Base-by-base conservation (phyloP, 169 alveolate genomes). In the Plasmodium vivax region DNA sequence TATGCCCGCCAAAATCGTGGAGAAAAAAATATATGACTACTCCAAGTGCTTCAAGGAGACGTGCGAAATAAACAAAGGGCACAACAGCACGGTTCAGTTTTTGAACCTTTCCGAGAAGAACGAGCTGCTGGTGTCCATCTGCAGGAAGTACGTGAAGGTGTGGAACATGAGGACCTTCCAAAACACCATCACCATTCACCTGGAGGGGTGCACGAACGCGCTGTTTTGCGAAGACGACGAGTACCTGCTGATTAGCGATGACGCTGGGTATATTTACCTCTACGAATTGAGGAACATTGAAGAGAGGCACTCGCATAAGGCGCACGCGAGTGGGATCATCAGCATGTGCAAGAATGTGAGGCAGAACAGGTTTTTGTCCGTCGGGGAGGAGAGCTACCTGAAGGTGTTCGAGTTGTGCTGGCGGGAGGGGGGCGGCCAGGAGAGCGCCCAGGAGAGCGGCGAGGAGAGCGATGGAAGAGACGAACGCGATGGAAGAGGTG, bases 91-190 rank as follows among this genome's bases (percentile, higher is more conserved):
- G 36, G 96, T 96, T 7, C 95, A 95, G 19, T 94, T 93, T 85
- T 36, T 96, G 54, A 84, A 84, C 7, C 41, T 96, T 10, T 96
- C 98, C 16, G 82, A 84, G 36, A 95, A 95, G 58, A 95, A 95
- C 34, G 96, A 95, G 54, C 85, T 93, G 58, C 23, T 96, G 84
- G 83, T 93, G n/a, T 93, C 98, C n/a, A 85, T 96, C 72, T 96
- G 97, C 34, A 96, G 90, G 43, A 95, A 92, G 73, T 79, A 91
- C 72, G 94, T 96, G 77, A 96, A 94, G 51, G 72, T 96, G 43
- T 96, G 97, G 97, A 96, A 94, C 88, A 87, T 95, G 94, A 51
- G 93, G n/a, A 95, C 90, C 71, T 93, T 93, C 72, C 92, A 93
- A 38, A 92, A 95, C 73, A 88, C 90, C 23, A 92, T 94, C 83